Evolutionary conservation across 306 rosid species (phyloP).

Genomic region (Rubus idaeus): DNA sequence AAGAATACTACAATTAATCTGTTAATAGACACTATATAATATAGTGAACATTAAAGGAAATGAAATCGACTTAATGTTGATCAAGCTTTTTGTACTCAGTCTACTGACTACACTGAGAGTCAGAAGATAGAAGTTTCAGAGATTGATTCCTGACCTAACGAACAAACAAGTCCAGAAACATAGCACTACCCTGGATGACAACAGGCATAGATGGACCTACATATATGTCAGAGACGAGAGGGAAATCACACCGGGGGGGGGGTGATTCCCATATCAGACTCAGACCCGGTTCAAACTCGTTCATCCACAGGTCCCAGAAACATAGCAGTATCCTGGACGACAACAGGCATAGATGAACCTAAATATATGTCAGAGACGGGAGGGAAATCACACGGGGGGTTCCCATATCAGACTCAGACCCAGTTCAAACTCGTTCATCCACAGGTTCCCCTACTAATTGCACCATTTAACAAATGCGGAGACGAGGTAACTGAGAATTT

Average conservation of each 20-base stretch:
- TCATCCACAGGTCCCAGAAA: constrained; percentile 7
- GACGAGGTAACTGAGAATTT: background rate
- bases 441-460: background rate
- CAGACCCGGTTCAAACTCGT: background rate
- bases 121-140: background rate
- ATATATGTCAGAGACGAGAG: background rate
- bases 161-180: constrained; percentile 2
- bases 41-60: constrained; percentile 24
- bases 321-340: background rate
- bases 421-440: background rate
- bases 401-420: constrained; percentile 7
- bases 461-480: background rate
- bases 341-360: background rate
- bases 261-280: constrained; percentile 9
- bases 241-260: background rate
- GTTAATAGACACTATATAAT: constrained; percentile 34
- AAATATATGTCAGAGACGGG: background rate
- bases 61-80: constrained; percentile 8
- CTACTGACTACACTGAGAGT: constrained; percentile 7
- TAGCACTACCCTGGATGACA: background rate
- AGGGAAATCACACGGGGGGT: background rate
- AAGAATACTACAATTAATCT: constrained; percentile 48
- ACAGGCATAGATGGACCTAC: background rate
- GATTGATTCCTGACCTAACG: background rate
- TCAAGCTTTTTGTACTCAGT: background rate